phyloP scores from a whole-genome alignment of 192 early-diverging fungal species.

The Backusella circina region DNA sequence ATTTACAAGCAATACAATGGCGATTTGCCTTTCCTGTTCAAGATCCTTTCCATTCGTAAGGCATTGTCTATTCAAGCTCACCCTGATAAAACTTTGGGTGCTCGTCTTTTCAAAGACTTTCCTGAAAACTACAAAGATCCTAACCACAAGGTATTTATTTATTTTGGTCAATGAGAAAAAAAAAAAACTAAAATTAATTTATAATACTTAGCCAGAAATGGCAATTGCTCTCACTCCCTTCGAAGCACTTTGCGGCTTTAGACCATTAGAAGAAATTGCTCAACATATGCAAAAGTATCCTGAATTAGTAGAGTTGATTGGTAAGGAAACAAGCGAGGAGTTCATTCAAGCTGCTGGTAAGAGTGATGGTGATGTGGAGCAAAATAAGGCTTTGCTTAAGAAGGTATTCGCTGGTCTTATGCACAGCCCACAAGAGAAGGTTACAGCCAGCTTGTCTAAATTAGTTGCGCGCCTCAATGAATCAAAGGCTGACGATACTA shows the following conservation, averaged over 20 bases:
- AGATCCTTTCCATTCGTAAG: conserved; percentile 83
- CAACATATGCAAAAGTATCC: conserved; percentile 65
- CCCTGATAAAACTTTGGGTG: conserved; percentile 88
- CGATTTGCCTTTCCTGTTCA: conserved; percentile 97
- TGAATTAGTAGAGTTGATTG: conserved; percentile 72
- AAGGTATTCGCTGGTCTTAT: conserved; percentile 61
- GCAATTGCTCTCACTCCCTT: conserved; percentile 94
- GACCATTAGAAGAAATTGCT: conserved; percentile 75
- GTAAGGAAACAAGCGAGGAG: conserved; percentile 40
- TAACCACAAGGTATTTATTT: conserved; percentile 36
- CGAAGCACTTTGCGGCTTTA: conserved; percentile 92
- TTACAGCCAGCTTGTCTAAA: conserved; percentile 47
- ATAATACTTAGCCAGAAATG: conserved; percentile 84
- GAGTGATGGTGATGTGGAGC: conserved; percentile 33
- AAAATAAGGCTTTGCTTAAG: conserved; percentile 43
- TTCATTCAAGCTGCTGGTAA: conserved; percentile 42
- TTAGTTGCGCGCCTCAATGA: conserved; percentile 52
- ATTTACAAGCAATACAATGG: conserved; percentile 62
- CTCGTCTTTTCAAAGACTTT: conserved; percentile 59
- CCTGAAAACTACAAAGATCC: conserved; percentile 84
- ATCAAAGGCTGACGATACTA: conserved; percentile 11
- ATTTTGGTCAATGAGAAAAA: neutral
- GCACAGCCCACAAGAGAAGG: conserved; percentile 39
- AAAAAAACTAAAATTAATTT: neutral
- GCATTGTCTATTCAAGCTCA: conserved; percentile 98